Evolutionary conservation across 495 filamentous ascomycete species (phyloP).

Genomic region (Venustampulla echinocandica): DNA sequence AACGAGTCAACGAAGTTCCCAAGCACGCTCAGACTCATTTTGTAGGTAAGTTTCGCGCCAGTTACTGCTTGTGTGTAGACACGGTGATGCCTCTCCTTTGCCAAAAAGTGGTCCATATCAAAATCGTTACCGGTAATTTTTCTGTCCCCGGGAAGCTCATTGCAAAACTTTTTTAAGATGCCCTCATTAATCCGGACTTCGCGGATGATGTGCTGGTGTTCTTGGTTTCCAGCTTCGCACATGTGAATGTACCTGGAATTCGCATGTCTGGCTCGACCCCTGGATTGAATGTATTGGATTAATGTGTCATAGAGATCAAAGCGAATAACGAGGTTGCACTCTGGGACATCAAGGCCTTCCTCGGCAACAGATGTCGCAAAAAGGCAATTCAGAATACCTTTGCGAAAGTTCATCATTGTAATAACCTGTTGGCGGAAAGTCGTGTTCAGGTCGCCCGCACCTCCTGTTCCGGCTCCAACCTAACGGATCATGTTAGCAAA

Average conservation of each 20-base stretch:
- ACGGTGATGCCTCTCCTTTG: conserved; percentile 45
- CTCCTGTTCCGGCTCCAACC: conserved; percentile 19
- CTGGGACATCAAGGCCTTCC: conserved; percentile 91
- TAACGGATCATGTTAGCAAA: conserved; percentile 4
- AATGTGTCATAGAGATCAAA: conserved; percentile 88
- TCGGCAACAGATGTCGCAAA: conserved; percentile 90
- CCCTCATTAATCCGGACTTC: conserved; percentile 47
- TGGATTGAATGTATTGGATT: conserved; percentile 93
- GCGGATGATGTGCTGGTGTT: conserved; percentile 44
- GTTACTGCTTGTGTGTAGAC: conserved; percentile 57
- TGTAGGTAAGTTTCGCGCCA: conserved; percentile 74
- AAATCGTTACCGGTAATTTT: conserved; percentile 54
- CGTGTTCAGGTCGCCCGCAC: conserved; percentile 42
- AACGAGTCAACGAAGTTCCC: conserved; percentile 45
- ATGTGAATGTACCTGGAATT: conserved; percentile 80
- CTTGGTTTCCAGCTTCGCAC: conserved; percentile 57
- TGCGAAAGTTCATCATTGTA: conserved; percentile 67
- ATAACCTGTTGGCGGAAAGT: conserved; percentile 69
- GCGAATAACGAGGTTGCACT: conserved; percentile 83
- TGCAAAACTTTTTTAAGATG: conserved; percentile 66
- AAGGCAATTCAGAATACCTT: conserved; percentile 77
- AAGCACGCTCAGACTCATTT: conserved; percentile 57
- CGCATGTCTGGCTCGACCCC: conserved; percentile 73
- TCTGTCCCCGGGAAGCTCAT: conserved; percentile 65
- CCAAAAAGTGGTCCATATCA: conserved; percentile 45